Evolutionary conservation across 2,329 filamentous ascomycete species (phyloP).

Genomic region (Alternaria conjuncta): DNA sequence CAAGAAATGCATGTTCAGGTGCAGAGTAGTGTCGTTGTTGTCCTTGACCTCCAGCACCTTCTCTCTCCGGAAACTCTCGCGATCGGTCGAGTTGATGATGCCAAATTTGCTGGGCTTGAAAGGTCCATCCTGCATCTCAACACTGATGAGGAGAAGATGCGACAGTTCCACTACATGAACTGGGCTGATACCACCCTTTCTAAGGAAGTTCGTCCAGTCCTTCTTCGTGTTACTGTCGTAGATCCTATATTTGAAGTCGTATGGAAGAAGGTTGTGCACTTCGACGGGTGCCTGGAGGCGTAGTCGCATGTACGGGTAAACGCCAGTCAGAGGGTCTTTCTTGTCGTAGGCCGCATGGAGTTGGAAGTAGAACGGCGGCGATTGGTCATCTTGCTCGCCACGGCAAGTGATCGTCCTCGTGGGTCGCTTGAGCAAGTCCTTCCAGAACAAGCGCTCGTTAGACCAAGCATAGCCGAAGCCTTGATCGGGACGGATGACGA

Average conservation of each 20-base stretch:
- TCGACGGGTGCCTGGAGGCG: slow-evolving; percentile 92
- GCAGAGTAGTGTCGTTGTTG: slow-evolving; percentile 76
- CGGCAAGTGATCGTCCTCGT: slow-evolving; percentile 88
- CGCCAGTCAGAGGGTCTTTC: slow-evolving; percentile 79
- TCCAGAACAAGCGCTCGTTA: slow-evolving; percentile 88
- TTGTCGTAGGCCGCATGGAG: slow-evolving; percentile 85
- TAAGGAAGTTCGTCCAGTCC: slow-evolving; percentile 97
- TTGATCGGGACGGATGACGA: slow-evolving; percentile 88
- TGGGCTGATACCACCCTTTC: slow-evolving; percentile 95
- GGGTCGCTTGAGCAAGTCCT: slow-evolving; percentile 81
- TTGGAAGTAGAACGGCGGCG: slow-evolving; percentile 93
- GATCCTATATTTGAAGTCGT: slow-evolving; percentile 98
- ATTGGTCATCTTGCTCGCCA: slow-evolving; percentile 78
- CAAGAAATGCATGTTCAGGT: slow-evolving; percentile 89
- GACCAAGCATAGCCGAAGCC: slow-evolving; percentile 98
- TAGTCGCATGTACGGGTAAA: slow-evolving; percentile 94
- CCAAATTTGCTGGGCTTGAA: slow-evolving; percentile 96
- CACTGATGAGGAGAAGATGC: slow-evolving; percentile 86
- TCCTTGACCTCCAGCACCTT: slow-evolving; percentile 82
- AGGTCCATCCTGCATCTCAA: slow-evolving; percentile 95
- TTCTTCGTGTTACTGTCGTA: slow-evolving; percentile 99
- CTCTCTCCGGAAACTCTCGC: slow-evolving; percentile 89
- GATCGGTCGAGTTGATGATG: slow-evolving; percentile 89
- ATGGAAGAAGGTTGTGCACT: slow-evolving; percentile 91
- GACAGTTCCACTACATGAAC: slow-evolving; percentile 97